Evolutionary conservation across 2,329 filamentous ascomycete genomes (phyloP).

Genomic region (Alternaria hordeiaustralica): DNA sequence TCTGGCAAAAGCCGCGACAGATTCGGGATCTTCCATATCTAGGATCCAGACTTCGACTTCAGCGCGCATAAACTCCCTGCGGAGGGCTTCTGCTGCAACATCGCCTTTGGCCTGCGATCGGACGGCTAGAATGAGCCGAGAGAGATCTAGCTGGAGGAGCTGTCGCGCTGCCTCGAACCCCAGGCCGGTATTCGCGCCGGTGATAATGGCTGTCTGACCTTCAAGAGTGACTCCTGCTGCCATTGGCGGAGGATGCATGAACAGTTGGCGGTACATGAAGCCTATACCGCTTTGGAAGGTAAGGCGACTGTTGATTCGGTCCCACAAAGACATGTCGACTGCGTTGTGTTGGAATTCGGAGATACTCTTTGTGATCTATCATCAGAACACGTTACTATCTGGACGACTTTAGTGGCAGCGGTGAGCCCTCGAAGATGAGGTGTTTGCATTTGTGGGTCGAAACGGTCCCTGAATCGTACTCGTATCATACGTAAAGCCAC

Average conservation of each 20-base stretch:
- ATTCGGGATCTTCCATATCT: slow-evolving; percentile 33
- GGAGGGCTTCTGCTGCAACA: slow-evolving; percentile 23
- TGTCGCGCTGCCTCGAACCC: slow-evolving; percentile 33
- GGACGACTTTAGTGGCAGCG: neutral
- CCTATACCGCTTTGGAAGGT: slow-evolving; percentile 9
- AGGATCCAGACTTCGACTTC: slow-evolving; percentile 36
- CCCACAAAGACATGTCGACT: slow-evolving; percentile 6
- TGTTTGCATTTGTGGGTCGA: neutral
- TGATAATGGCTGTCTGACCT: slow-evolving; percentile 52
- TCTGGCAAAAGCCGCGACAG: slow-evolving; percentile 27
- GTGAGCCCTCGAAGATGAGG: neutral
- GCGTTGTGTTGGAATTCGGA: neutral
- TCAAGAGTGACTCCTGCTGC: neutral
- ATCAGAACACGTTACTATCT: neutral
- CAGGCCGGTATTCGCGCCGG: slow-evolving; percentile 40
- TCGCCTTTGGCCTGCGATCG: slow-evolving; percentile 37
- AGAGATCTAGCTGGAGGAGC: slow-evolving; percentile 24
- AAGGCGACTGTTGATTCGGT: slow-evolving; percentile 5
- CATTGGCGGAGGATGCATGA: slow-evolving; percentile 5
- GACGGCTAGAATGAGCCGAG: slow-evolving; percentile 39
- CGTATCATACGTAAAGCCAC: neutral
- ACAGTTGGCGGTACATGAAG: slow-evolving; percentile 9
- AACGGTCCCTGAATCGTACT: neutral
- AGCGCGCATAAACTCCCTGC: slow-evolving; percentile 14
- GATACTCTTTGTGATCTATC: neutral